phyloP scores from a whole-genome alignment of 2,329 filamentous ascomycete genomes.

The Stachybotrys echinatus region DNA sequence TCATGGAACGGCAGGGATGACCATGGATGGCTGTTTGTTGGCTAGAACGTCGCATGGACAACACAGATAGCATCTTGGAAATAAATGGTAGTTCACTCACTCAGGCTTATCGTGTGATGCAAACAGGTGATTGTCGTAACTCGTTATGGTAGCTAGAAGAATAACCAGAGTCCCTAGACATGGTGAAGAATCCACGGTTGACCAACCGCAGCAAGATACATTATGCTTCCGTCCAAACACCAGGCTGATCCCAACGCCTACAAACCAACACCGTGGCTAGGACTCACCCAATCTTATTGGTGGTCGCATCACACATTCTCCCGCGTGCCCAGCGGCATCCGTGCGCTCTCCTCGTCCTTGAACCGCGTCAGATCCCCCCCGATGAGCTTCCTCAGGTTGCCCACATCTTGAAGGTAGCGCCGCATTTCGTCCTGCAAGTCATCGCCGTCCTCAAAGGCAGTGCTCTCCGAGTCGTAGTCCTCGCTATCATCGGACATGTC shows the following conservation, averaged over 20 bases:
- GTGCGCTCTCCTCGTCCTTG: constrained; percentile 55
- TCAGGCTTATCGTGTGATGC: too few species aligned
- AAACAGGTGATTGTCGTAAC: too few species aligned
- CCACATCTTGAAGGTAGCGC: constrained; percentile 75
- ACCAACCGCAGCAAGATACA: too few species aligned
- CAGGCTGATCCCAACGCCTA: constrained; percentile 12
- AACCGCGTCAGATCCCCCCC: constrained; percentile 72
- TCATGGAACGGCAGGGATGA: too few species aligned
- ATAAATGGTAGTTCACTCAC: too few species aligned
- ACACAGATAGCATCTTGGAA: too few species aligned
- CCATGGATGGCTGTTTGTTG: too few species aligned
- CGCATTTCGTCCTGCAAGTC: constrained; percentile 83
- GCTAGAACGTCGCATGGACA: too few species aligned
- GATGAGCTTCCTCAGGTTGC: constrained; percentile 58
- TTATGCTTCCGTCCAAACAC: too few species aligned
- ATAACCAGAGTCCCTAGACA: too few species aligned
- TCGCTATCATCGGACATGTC: constrained; percentile 58
- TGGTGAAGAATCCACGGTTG: too few species aligned
- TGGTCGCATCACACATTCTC: constrained; percentile 28
- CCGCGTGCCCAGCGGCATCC: constrained; percentile 40
- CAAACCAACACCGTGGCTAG: not conserved
- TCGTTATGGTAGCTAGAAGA: too few species aligned
- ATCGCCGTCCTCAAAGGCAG: constrained; percentile 40
- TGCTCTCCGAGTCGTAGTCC: constrained; percentile 43
- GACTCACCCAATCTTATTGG: not conserved